Conservation (phyloP, 116 monocot genomes). For the Zostera marina region DNA sequence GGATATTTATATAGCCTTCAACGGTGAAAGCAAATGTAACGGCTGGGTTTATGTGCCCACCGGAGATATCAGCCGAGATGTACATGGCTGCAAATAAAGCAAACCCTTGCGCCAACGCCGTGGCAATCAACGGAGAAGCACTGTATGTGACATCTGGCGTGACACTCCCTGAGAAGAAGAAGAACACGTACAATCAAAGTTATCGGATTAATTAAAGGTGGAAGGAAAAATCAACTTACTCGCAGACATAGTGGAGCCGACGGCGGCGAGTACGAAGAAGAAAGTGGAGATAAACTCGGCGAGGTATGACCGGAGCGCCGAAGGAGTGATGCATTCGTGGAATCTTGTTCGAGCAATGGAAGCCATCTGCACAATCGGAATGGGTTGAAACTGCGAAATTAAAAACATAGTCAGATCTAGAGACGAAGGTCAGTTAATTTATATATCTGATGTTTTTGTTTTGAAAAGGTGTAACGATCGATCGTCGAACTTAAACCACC, state of each 20-base stretch:
- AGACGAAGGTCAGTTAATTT: not conserved
- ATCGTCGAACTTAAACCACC: not conserved
- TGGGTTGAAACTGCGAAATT: not conserved
- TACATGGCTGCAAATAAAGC: conserved; percentile 54
- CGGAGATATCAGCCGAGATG: conserved; percentile 58
- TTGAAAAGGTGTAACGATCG: not conserved
- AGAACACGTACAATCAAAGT: too few species aligned
- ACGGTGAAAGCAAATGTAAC: conserved; percentile 69
- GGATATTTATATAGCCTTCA: conserved; percentile 40
- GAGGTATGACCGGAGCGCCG: conserved; percentile 54
- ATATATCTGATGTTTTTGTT: not conserved
- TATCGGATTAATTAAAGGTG: too few species aligned
- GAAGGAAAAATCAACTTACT: conserved; percentile 13
- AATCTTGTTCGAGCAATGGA: conserved; percentile 22
- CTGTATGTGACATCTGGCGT: conserved; percentile 43
- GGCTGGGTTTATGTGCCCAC: conserved; percentile 82
- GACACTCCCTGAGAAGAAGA: conserved; percentile 34
- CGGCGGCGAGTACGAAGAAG: conserved; percentile 73
- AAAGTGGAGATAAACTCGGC: conserved; percentile 96
- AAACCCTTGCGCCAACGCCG: conserved; percentile 57
- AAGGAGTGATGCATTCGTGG: conserved; percentile 28
- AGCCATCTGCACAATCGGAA: not conserved
- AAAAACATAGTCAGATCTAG: not conserved
- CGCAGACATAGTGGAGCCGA: conserved; percentile 75
- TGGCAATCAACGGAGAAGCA: conserved; percentile 58